Percentiles rank a stretch among this genome's conserved stretches.
These are phyloP conservation scores for Striga asiatica DNA, from an alignment of 257 asterid species.

Conservation along the genomic window DNA sequence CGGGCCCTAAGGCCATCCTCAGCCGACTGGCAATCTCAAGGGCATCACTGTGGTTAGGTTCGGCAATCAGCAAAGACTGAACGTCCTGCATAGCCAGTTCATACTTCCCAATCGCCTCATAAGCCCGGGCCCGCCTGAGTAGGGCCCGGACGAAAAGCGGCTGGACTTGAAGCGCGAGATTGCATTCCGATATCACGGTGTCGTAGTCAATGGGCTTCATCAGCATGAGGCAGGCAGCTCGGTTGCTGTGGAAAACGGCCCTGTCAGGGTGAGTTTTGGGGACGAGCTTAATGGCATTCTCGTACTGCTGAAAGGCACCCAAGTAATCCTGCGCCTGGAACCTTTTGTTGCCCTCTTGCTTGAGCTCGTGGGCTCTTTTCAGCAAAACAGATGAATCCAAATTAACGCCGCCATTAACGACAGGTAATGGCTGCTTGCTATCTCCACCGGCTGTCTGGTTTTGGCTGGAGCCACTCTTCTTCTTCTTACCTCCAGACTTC, in stretches of 20 bases:
- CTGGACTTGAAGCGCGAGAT: slow-evolving; percentile 70
- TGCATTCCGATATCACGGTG: slow-evolving; percentile 75
- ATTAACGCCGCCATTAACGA: slow-evolving; percentile 51
- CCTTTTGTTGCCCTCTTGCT: slow-evolving; percentile 85
- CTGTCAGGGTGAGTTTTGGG: slow-evolving; percentile 80
- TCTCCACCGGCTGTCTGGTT: slow-evolving; percentile 29
- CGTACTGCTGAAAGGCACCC: slow-evolving; percentile 76
- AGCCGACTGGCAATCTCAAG: slow-evolving; percentile 63
- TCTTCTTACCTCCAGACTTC: slow-evolving; percentile 84
- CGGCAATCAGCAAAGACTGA: slow-evolving; percentile 46
- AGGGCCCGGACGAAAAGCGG: slow-evolving; percentile 62
- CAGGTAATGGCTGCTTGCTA: slow-evolving; percentile 23
- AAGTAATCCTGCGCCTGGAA: slow-evolving; percentile 71
- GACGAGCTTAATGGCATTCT: slow-evolving; percentile 63
- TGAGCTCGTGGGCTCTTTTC: slow-evolving; percentile 83
- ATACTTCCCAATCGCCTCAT: slow-evolving; percentile 66
- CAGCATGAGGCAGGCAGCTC: slow-evolving; percentile 97
- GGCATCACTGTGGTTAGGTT: slow-evolving; percentile 63
- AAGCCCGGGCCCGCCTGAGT: slow-evolving; percentile 80
- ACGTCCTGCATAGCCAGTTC: slow-evolving; percentile 85
- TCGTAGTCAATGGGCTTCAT: slow-evolving; percentile 87
- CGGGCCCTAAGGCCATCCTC: slow-evolving; percentile 56
- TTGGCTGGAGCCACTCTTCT: slow-evolving; percentile 42
- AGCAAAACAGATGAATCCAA: slow-evolving; percentile 48
- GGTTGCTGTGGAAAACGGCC: slow-evolving; percentile 87